A percentile compares a stretch with the other conserved stretches of the same genome.
Evolutionary conservation across 148 eudicot genomes (phyloP).

Genomic region (Euryodendron excelsum): DNA sequence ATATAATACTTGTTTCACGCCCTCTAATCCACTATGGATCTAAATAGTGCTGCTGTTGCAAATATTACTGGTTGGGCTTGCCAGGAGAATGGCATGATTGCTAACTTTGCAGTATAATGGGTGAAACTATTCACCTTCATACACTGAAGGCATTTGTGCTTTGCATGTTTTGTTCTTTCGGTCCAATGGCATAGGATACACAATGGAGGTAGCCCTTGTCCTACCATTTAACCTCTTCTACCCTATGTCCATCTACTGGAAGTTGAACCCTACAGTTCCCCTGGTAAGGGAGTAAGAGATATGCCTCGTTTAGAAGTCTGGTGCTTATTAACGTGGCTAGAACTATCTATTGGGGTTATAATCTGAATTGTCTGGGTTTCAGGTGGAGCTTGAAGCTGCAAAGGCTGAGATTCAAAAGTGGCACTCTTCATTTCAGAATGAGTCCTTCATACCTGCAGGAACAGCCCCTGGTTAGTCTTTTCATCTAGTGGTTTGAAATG

Average conservation of each 20-base stretch:
- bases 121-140: not conserved
- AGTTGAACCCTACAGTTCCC: not conserved
- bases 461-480: conserved; percentile 61
- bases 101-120: not conserved
- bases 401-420: conserved; percentile 87
- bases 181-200: not conserved
- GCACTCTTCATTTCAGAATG: conserved; percentile 81
- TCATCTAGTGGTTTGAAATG: not conserved
- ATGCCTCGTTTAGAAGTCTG: not conserved
- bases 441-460: conserved; percentile 69
- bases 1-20: not conserved
- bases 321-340: not conserved
- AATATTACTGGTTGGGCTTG: too few species aligned
- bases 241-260: not conserved
- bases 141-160: not conserved
- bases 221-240: not conserved
- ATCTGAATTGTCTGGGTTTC: conserved; percentile 25
- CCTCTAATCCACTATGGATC: not conserved
- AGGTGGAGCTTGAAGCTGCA: conserved; percentile 82
- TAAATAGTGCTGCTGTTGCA: too few species aligned
- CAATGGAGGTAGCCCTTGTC: not conserved
- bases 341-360: not conserved
- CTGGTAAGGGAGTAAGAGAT: not conserved
- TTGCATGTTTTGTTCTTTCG: not conserved
- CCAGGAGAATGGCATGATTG: too few species aligned